A percentile compares a stretch with the other conserved stretches of the same genome.
Conservation (phyloP, 257 asterid species). For the Salvia miltiorrhiza region DNA sequence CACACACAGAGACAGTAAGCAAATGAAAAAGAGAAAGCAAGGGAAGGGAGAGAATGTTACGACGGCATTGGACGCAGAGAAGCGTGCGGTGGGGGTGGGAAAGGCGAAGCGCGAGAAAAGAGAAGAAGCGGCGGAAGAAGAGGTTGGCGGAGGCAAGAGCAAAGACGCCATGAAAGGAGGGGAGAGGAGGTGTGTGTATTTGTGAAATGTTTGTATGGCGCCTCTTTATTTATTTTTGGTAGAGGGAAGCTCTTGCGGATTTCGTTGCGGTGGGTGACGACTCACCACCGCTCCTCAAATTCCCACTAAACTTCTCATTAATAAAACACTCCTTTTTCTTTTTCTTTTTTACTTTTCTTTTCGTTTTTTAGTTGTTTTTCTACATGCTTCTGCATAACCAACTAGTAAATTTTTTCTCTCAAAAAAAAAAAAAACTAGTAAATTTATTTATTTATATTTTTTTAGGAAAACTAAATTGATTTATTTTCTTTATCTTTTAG, state of each 20-base stretch:
- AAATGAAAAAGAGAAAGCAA: background rate
- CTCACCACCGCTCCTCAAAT: background rate
- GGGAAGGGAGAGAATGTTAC: background rate
- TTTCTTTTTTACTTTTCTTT: background rate
- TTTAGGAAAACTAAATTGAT: too few relatives aligned
- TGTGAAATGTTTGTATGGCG: background rate
- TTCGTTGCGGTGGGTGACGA: background rate
- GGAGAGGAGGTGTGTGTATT: background rate
- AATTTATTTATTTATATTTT: too few relatives aligned
- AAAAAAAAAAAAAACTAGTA: too few relatives aligned
- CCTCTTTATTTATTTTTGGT: background rate
- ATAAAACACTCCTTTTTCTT: background rate
- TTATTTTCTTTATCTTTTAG: too few relatives aligned
- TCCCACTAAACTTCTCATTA: background rate
- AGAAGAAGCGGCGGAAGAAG: conserved; percentile 13
- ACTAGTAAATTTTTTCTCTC: too few relatives aligned
- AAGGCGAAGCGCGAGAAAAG: background rate
- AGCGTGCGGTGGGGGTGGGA: background rate
- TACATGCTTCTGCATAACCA: too few relatives aligned
- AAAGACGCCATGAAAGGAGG: conserved; percentile 9
- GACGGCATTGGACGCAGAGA: background rate
- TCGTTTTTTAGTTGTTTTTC: background rate
- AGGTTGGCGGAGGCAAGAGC: background rate
- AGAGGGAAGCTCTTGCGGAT: background rate
- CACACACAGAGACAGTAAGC: background rate